Conservation (phyloP, 352 stramenopile genomes). For the Phytopythium sindhum region DNA sequence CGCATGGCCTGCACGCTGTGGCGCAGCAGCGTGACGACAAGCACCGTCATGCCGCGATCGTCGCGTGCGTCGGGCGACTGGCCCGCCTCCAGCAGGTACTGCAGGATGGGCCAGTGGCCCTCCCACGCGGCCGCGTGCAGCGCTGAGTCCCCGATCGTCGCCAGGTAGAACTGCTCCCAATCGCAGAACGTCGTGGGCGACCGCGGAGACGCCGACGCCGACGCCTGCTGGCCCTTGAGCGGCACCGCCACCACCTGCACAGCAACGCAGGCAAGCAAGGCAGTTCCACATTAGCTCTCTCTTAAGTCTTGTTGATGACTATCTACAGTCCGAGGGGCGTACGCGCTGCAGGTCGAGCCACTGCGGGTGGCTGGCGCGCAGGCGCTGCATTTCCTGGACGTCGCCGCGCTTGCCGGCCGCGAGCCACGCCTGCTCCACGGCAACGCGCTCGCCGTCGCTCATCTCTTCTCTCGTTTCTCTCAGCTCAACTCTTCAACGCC, state of each 20-base stretch:
- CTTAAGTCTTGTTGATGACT: too few relatives aligned
- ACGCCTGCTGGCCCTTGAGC: conserved; percentile 1
- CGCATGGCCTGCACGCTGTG: conserved; percentile 37
- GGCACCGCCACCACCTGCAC: not conserved
- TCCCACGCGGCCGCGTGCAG: conserved; percentile 33
- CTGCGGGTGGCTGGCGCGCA: conserved; percentile 12
- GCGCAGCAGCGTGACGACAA: conserved; percentile 31
- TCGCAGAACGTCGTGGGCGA: conserved; percentile 26
- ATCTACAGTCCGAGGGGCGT: too few relatives aligned
- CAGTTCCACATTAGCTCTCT: too few relatives aligned
- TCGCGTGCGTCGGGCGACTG: conserved; percentile 24
- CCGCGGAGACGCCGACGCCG: too few relatives aligned
- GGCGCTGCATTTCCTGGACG: conserved; percentile 9
- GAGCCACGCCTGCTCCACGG: conserved; percentile 12
- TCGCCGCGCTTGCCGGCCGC: conserved; percentile 12
- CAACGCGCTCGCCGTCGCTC: conserved; percentile 4
- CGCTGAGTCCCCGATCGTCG: conserved; percentile 30
- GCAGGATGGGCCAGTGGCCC: conserved; percentile 19
- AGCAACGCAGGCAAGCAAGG: too few relatives aligned
- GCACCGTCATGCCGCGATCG: conserved; percentile 21
- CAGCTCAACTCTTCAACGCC: too few relatives aligned
- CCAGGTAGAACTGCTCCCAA: conserved; percentile 30
- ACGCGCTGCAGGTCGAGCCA: conserved; percentile 21
- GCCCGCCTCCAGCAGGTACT: conserved; percentile 24
- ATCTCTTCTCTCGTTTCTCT: not conserved